A percentile compares a stretch with the other conserved stretches of the same genome.
Conservation (phyloP, 495 filamentous ascomycete genomes). For the Hyaloscypha variabilis region DNA sequence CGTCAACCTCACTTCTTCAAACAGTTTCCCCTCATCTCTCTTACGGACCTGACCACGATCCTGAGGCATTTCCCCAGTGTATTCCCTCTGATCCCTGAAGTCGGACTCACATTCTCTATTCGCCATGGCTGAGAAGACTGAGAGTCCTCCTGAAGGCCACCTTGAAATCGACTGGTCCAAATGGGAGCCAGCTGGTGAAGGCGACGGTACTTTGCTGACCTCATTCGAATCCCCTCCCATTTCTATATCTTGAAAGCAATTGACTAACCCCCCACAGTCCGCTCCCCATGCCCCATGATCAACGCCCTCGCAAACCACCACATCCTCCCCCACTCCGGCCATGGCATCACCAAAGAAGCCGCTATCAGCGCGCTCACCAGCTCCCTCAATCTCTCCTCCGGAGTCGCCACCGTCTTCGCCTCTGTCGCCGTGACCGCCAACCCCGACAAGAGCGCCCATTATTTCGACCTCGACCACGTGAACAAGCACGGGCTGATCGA, state of each 20-base stretch:
- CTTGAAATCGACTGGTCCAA: slow-evolving; percentile 21
- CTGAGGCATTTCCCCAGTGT: not conserved
- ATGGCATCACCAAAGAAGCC: slow-evolving; percentile 35
- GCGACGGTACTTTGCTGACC: slow-evolving; percentile 14
- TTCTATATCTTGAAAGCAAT: not conserved
- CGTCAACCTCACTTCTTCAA: not conserved
- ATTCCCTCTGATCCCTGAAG: not conserved
- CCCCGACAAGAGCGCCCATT: slow-evolving; percentile 9
- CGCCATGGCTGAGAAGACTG: not conserved
- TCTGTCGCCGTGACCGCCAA: slow-evolving; percentile 17
- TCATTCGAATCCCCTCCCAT: not conserved
- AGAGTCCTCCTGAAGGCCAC: slow-evolving; percentile 18
- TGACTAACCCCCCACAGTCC: slow-evolving; percentile 13
- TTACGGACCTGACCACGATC: no score
- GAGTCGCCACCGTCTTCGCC: slow-evolving; percentile 18
- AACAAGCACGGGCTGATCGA: slow-evolving; percentile 34
- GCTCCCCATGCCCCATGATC: slow-evolving; percentile 28
- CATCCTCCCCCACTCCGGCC: slow-evolving; percentile 29
- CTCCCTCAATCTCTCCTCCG: slow-evolving; percentile 32
- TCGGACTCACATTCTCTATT: not conserved
- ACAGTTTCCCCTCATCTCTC: not conserved
- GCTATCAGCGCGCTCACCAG: slow-evolving; percentile 31
- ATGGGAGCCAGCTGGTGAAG: slow-evolving; percentile 26
- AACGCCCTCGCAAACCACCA: slow-evolving; percentile 28
- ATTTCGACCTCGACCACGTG: slow-evolving; percentile 34